phyloP scores from a whole-genome alignment of 306 rosid genomes.

The Begonia loranthoides region DNA sequence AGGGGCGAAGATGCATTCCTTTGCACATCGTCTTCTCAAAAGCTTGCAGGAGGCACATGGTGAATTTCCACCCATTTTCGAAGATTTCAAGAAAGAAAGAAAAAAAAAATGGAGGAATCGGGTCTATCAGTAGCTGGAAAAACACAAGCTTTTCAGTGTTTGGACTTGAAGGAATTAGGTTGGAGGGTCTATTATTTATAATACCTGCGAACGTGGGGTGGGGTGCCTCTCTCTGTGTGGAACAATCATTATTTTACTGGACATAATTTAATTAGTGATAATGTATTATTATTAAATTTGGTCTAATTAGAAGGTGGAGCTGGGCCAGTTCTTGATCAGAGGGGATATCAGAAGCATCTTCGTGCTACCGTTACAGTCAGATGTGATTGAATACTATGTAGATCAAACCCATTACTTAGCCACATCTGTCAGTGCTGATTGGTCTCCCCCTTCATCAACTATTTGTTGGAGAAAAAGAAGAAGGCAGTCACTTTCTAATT shows the following conservation, averaged over 20 bases:
- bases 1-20: constrained; percentile 80
- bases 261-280: neutral
- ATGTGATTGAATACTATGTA: neutral
- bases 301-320: too few species aligned
- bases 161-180: constrained; percentile 2
- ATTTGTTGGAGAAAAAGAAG: too few species aligned
- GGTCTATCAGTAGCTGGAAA: neutral
- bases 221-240: neutral
- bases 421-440: neutral
- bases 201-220: constrained; percentile 22
- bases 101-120: neutral
- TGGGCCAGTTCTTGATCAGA: neutral
- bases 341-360: neutral
- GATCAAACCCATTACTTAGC: neutral
- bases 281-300: neutral
- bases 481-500: too few species aligned
- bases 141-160: neutral
- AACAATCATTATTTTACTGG: neutral
- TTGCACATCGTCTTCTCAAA: constrained; percentile 69
- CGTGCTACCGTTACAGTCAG: neutral
- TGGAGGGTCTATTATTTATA: constrained; percentile 22
- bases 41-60: constrained; percentile 98
- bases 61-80: constrained; percentile 44
- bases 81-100: neutral
- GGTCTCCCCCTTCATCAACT: neutral